Evolutionary conservation across 345 rosid species (phyloP).

Genomic region (Jatropha curcas): DNA sequence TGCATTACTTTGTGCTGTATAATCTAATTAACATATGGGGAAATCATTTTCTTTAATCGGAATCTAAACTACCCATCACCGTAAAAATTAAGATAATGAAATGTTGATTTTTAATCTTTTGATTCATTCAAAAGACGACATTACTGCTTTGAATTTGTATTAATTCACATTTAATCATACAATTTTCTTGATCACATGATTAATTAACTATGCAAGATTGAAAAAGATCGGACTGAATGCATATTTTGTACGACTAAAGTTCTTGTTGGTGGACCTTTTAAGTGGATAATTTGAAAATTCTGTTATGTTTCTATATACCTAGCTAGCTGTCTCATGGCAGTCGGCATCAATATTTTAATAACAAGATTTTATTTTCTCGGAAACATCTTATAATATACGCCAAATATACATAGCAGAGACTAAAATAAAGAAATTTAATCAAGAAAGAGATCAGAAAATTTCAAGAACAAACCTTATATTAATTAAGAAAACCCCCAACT

Average conservation of each 20-base stretch:
- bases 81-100: no score
- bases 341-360: not conserved
- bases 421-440: not conserved
- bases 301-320: not conserved
- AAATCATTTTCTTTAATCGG: no score
- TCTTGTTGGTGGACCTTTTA: not conserved
- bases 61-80: no score
- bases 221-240: not conserved
- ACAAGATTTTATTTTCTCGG: not conserved
- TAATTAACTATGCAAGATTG: not conserved
- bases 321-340: not conserved
- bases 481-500: not conserved
- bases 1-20: no score
- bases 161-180: no score
- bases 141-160: not conserved
- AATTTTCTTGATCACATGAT: not conserved
- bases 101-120: not conserved
- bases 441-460: not conserved
- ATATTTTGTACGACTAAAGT: conserved; percentile 6
- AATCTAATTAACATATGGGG: no score
- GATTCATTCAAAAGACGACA: not conserved
- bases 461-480: not conserved
- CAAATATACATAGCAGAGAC: not conserved
- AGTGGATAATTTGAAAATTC: not conserved
- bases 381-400: not conserved